Evolutionary conservation across 768 basidiomycete species (phyloP).

Genomic region (Tulasnella sp.): DNA sequence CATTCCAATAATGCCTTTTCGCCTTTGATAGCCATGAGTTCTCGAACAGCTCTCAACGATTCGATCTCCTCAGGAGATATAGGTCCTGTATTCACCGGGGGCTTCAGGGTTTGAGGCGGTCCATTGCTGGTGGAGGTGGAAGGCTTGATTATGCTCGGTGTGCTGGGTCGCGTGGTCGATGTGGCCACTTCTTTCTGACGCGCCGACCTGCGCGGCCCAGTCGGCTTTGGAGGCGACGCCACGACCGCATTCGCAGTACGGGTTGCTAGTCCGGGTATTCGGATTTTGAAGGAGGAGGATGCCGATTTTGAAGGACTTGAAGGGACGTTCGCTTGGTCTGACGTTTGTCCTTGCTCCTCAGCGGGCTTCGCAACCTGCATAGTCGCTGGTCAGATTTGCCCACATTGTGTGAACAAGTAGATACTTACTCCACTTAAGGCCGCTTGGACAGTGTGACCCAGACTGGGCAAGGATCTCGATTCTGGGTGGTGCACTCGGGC

Average conservation of each 20-base stretch:
- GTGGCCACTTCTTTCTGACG: neutral
- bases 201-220: neutral
- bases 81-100: neutral
- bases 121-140: neutral
- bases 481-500: neutral
- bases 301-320: neutral
- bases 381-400: neutral
- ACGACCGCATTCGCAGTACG: neutral
- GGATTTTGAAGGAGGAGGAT: slow-evolving; percentile 7
- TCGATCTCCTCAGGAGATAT: slow-evolving; percentile 13
- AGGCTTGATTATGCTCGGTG: neutral
- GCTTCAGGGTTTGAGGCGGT: neutral
- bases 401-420: neutral
- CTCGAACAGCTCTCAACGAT: slow-evolving; percentile 3
- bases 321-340: neutral
- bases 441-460: neutral
- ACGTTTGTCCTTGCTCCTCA: neutral
- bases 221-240: neutral
- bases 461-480: no score
- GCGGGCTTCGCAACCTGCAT: neutral
- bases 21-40: slow-evolving; percentile 8
- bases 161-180: neutral
- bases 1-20: slow-evolving; percentile 14
- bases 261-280: slow-evolving; percentile 4
- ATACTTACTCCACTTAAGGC: neutral